Percentiles rank a stretch among this genome's conserved stretches.
These are phyloP conservation scores for Hypsizygus ulmarius DNA, from an alignment of 1,284 basidiomycete species.

Conservation along the genomic window DNA sequence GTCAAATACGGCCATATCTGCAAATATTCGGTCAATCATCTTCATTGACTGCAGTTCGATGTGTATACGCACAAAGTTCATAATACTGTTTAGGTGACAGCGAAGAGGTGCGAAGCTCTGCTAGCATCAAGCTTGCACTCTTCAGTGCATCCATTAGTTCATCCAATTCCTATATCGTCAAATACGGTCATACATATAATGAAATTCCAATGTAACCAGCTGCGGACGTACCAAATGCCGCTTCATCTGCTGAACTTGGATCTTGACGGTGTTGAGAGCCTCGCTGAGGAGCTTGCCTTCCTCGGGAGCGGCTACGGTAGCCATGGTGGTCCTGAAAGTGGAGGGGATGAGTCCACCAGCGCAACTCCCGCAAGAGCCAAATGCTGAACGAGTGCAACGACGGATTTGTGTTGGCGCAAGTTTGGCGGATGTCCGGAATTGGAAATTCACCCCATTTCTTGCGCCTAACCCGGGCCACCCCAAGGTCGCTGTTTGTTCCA, in stretches of 20 bases:
- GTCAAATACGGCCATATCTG: slow-evolving; percentile 97
- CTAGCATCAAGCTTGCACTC: slow-evolving; percentile 92
- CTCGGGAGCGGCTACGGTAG: slow-evolving; percentile 44
- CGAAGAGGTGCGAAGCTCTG: slow-evolving; percentile 88
- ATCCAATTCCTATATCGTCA: slow-evolving; percentile 69
- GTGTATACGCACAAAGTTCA: slow-evolving; percentile 77
- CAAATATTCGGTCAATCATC: slow-evolving; percentile 3
- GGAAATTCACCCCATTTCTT: background rate
- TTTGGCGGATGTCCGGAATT: slow-evolving; percentile 7
- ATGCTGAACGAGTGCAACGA: background rate
- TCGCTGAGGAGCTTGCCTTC: slow-evolving; percentile 83
- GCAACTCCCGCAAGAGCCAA: slow-evolving; percentile 2
- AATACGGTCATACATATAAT: slow-evolving; percentile 6
- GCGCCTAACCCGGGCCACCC: no score
- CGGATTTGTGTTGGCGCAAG: slow-evolving; percentile 14
- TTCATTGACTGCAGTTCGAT: slow-evolving; percentile 2
- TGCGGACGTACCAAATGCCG: slow-evolving; percentile 72
- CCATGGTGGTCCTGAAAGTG: slow-evolving; percentile 17
- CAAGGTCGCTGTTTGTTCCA: no score
- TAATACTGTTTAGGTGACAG: slow-evolving; percentile 96
- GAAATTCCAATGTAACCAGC: slow-evolving; percentile 7
- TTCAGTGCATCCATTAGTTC: slow-evolving; percentile 97
- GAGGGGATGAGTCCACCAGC: slow-evolving; percentile 14
- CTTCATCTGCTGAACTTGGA: slow-evolving; percentile 93
- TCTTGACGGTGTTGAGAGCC: slow-evolving; percentile 83